Evolutionary conservation across 2,329 filamentous ascomycete genomes (phyloP).

Genomic region (Beauveria sp.): DNA sequence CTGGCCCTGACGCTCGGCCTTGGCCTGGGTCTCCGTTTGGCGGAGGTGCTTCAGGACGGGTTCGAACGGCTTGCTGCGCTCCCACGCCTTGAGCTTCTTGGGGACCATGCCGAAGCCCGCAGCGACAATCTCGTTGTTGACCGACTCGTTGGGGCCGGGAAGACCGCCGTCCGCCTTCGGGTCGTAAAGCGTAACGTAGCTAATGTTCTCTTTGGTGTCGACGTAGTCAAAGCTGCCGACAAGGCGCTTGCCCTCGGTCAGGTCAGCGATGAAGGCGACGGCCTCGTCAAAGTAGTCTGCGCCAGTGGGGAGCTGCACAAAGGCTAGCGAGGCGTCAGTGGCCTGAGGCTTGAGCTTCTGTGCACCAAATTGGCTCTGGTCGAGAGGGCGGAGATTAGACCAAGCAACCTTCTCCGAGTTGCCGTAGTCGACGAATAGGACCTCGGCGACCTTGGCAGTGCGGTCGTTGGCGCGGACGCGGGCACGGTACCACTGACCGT

Average conservation of each 20-base stretch:
- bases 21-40: constrained; percentile 69
- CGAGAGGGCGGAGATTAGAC: constrained; percentile 73
- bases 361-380: constrained; percentile 67
- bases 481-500: constrained; percentile 91
- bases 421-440: constrained; percentile 93
- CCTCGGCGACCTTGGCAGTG: constrained; percentile 77
- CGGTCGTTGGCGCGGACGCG: constrained; percentile 89
- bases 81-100: constrained; percentile 86
- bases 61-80: constrained; percentile 61
- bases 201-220: constrained; percentile 67
- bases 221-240: constrained; percentile 88
- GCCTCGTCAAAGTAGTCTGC: constrained; percentile 79
- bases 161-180: constrained; percentile 52
- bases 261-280: constrained; percentile 64
- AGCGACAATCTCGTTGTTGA: constrained; percentile 81
- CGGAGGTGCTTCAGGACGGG: constrained; percentile 65
- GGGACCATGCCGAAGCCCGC: constrained; percentile 88
- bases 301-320: constrained; percentile 78
- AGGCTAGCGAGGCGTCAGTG: constrained; percentile 75
- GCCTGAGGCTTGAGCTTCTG: constrained; percentile 85
- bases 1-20: constrained; percentile 74
- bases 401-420: constrained; percentile 87
- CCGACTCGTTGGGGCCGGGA: constrained; percentile 60
- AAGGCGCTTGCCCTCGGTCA: constrained; percentile 67
- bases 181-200: constrained; percentile 86